Evolutionary conservation across 257 asterid genomes (phyloP).

Genomic region (Primulina tabacum): DNA sequence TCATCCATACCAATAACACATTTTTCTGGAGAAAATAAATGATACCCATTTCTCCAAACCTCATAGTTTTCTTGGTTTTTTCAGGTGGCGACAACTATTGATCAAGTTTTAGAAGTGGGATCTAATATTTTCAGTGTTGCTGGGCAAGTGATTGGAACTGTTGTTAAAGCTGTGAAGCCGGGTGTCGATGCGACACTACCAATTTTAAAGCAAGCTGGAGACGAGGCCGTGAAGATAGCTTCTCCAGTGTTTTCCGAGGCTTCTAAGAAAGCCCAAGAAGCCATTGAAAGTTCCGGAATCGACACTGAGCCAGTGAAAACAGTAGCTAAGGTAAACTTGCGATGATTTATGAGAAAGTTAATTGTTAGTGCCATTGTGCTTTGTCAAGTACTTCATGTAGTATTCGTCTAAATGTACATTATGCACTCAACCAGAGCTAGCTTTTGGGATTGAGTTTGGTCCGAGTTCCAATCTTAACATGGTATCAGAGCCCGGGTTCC

Average conservation of each 20-base stretch:
- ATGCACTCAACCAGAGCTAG: no score
- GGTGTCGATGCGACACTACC: conserved; percentile 71
- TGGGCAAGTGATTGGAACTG: conserved; percentile 58
- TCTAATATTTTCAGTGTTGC: conserved; percentile 45
- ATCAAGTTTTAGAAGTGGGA: conserved; percentile 66
- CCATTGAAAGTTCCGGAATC: conserved; percentile 76
- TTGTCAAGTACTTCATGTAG: background rate
- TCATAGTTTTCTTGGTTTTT: conserved; percentile 22
- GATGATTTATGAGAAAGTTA: background rate
- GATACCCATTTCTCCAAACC: conserved; percentile 16
- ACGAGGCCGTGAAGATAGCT: conserved; percentile 67
- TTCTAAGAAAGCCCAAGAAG: conserved; percentile 89
- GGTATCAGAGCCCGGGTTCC: no score
- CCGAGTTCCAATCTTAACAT: no score
- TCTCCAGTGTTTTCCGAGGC: conserved; percentile 83
- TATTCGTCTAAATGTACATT: background rate
- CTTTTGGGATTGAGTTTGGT: no score
- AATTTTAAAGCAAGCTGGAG: conserved; percentile 67
- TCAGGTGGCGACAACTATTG: conserved; percentile 74
- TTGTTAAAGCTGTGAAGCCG: conserved; percentile 66
- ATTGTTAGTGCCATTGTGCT: background rate
- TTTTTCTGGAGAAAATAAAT: background rate
- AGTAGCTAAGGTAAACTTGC: conserved; percentile 65
- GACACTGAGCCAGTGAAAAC: conserved; percentile 68
- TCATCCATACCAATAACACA: no score